These are phyloP conservation scores for Amylocystis lapponica DNA, from an alignment of 768 basidiomycete genomes.

Conservation along the genomic window DNA sequence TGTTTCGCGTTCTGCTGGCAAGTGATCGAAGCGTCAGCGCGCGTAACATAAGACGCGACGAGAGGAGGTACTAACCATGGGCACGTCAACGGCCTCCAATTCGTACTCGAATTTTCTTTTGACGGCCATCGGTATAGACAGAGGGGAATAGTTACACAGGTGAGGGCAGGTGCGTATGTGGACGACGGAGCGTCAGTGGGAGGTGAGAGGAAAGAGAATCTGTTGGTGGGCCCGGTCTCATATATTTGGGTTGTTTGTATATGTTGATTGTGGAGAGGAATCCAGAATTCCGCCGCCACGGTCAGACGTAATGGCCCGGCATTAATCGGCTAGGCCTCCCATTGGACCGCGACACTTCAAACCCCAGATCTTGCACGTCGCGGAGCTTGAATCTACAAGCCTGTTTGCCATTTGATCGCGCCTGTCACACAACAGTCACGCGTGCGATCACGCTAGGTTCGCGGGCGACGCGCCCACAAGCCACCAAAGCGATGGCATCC, in stretches of 20 bases:
- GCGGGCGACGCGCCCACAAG: too few species aligned
- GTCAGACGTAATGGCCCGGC: conserved; percentile 13
- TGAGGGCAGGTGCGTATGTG: not conserved
- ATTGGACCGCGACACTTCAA: conserved; percentile 10
- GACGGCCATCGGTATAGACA: conserved; percentile 46
- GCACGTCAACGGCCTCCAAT: conserved; percentile 31
- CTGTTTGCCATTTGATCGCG: too few species aligned
- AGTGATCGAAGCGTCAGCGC: conserved; percentile 16
- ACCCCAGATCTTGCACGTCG: conserved; percentile 11
- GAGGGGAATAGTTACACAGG: not conserved
- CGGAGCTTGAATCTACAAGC: conserved; percentile 8
- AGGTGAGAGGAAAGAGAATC: conserved; percentile 10
- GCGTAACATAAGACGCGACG: conserved; percentile 6
- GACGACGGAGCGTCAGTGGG: conserved; percentile 7
- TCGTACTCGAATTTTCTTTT: conserved; percentile 74
- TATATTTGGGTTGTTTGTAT: conserved; percentile 15
- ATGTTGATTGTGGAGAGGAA: conserved; percentile 9
- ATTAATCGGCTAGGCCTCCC: conserved; percentile 10
- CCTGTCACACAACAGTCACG: too few species aligned
- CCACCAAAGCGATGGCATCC: too few species aligned
- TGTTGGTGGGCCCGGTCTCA: conserved; percentile 6
- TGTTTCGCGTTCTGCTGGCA: conserved; percentile 53
- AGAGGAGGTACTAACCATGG: conserved; percentile 3
- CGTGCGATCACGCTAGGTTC: too few species aligned
- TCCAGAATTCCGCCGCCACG: conserved; percentile 5